phyloP scores from a whole-genome alignment of 257 asterid genomes.

The Hygrophila difformis region DNA sequence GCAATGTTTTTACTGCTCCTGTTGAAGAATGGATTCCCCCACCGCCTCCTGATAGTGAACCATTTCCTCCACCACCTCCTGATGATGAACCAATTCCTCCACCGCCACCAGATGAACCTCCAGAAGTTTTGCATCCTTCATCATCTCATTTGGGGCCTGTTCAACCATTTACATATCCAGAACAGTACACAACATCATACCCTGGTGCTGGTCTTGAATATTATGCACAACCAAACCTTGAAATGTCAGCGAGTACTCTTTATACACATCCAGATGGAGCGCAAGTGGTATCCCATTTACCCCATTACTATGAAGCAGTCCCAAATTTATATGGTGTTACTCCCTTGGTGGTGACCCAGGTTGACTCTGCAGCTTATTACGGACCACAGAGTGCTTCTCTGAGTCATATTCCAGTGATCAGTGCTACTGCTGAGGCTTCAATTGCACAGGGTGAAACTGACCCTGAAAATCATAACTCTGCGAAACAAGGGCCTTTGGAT shows the following conservation, averaged over 20 bases:
- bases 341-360: conserved; percentile 44
- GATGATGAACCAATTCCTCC: conserved; percentile 56
- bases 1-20: conserved; percentile 19
- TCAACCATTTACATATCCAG: conserved; percentile 47
- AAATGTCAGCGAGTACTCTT: conserved; percentile 28
- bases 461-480: conserved; percentile 20
- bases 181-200: conserved; percentile 43
- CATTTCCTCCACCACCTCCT: conserved; percentile 94
- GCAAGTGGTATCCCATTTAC: conserved; percentile 44
- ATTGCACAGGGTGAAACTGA: conserved; percentile 24
- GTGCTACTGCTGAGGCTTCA: conserved; percentile 31
- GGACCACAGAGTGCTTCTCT: conserved; percentile 43
- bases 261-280: conserved; percentile 44
- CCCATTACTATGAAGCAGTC: conserved; percentile 52
- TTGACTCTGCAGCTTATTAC: conserved; percentile 46
- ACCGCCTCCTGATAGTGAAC: conserved; percentile 80
- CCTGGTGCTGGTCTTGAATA: conserved; percentile 44
- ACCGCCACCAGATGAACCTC: conserved; percentile 64
- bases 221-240: conserved; percentile 49
- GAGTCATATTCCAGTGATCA: conserved; percentile 27
- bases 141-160: conserved; percentile 33
- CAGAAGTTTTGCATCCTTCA: conserved; percentile 44
- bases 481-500: conserved; percentile 21
- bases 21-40: conserved; percentile 78
- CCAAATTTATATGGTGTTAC: conserved; percentile 38